Percentiles rank a stretch among this genome's conserved stretches.
Evolutionary conservation across 441 rosid genomes (phyloP).

Genomic region (Populus tomentosa): DNA sequence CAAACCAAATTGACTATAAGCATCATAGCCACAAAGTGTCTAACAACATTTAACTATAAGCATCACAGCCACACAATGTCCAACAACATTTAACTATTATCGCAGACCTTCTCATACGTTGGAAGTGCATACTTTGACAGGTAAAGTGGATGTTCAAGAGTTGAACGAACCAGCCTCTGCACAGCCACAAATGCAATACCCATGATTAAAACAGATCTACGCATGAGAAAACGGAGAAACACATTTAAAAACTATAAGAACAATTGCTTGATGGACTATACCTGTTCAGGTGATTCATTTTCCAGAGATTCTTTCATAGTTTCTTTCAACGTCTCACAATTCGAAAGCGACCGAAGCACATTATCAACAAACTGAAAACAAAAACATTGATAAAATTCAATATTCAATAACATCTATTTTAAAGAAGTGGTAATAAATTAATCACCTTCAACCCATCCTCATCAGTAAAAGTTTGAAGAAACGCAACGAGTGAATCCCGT

Average conservation of each 20-base stretch:
- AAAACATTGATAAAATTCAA: not conserved
- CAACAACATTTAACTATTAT: not conserved
- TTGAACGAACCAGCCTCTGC: slow-evolving; percentile 74
- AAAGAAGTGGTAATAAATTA: not conserved
- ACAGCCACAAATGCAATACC: slow-evolving; percentile 40
- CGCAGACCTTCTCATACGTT: slow-evolving; percentile 53
- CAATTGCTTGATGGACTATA: slow-evolving; percentile 1
- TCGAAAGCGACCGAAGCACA: slow-evolving; percentile 39
- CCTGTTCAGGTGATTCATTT: slow-evolving; percentile 73
- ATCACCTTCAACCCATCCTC: slow-evolving; percentile 49
- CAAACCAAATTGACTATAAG: not conserved
- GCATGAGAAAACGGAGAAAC: not conserved
- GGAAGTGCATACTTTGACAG: slow-evolving; percentile 53
- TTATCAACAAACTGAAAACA: slow-evolving; percentile 46
- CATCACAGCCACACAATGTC: not conserved
- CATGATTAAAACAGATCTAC: slow-evolving; percentile 12
- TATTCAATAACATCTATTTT: not conserved
- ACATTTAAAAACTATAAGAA: not conserved
- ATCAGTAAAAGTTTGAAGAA: slow-evolving; percentile 53
- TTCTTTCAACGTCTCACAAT: slow-evolving; percentile 38
- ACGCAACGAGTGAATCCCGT: slow-evolving; percentile 50
- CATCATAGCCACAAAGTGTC: not conserved
- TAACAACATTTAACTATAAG: not conserved
- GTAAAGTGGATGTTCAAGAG: slow-evolving; percentile 52
- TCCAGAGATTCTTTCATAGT: slow-evolving; percentile 32